Percentiles rank a stretch among this genome's conserved stretches.
Conservation (phyloP, 108 stramenopile genomes). For the Cyclotella baltica region DNA sequence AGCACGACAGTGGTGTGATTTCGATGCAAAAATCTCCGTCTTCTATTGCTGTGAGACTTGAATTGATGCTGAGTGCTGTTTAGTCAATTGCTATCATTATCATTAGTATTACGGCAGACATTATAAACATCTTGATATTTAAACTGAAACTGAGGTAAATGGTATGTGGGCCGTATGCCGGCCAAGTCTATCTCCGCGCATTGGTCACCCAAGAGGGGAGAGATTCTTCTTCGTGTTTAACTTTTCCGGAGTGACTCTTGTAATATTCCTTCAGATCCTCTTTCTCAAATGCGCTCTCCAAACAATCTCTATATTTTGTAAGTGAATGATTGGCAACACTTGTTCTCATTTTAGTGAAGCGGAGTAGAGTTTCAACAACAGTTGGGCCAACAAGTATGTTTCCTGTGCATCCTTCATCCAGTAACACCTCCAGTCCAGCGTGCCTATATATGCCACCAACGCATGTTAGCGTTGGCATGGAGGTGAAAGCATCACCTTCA, state of each 20-base stretch:
- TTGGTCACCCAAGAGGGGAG: conserved; percentile 60
- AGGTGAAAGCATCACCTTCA: conserved; percentile 80
- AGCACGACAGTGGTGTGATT: too few species aligned
- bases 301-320: conserved; percentile 70
- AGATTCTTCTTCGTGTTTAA: conserved; percentile 34
- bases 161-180: too few species aligned
- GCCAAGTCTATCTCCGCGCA: background rate
- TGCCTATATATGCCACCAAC: conserved; percentile 79
- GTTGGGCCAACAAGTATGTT: conserved; percentile 85
- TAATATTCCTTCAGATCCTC: conserved; percentile 81
- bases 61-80: too few species aligned
- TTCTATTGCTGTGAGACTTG: too few species aligned
- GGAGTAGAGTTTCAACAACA: conserved; percentile 82
- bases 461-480: conserved; percentile 62
- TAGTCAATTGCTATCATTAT: too few species aligned
- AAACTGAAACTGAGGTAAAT: too few species aligned
- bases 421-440: conserved; percentile 75
- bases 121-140: too few species aligned
- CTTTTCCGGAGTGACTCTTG: conserved; percentile 57
- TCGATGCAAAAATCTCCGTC: too few species aligned
- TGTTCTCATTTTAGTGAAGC: conserved; percentile 79
- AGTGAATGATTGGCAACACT: conserved; percentile 72
- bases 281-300: conserved; percentile 69
- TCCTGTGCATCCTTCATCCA: conserved; percentile 84
- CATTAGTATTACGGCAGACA: too few species aligned